These are phyloP conservation scores for Psilocybe azurescens DNA, from an alignment of 768 basidiomycete species.

Conservation along the genomic window DNA sequence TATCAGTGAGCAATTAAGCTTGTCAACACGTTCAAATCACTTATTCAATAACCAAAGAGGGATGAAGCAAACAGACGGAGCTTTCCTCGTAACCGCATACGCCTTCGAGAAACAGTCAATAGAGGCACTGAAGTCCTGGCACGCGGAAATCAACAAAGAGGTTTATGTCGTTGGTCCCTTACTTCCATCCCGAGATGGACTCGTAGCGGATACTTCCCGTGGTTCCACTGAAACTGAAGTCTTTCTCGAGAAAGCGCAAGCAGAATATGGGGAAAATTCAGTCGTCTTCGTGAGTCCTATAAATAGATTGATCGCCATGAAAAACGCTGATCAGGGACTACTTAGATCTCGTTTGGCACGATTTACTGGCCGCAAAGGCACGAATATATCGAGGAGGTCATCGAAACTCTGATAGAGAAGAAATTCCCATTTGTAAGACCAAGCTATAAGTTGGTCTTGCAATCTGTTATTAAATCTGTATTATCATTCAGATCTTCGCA, in stretches of 20 bases:
- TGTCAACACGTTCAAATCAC: too few relatives aligned
- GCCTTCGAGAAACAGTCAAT: slow-evolving; percentile 13
- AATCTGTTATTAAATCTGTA: background rate
- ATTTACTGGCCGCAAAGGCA: slow-evolving; percentile 9
- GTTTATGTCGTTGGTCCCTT: slow-evolving; percentile 18
- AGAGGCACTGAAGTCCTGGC: slow-evolving; percentile 10
- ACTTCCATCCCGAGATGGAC: slow-evolving; percentile 11
- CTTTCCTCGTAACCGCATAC: background rate
- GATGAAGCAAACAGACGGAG: slow-evolving; percentile 9
- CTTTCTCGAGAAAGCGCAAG: slow-evolving; percentile 10
- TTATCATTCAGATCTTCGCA: slow-evolving; percentile 9
- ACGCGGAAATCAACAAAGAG: slow-evolving; percentile 4
- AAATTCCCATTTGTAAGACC: slow-evolving; percentile 17
- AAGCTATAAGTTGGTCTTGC: background rate
- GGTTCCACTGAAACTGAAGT: slow-evolving; percentile 2
- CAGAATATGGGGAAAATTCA: slow-evolving; percentile 4
- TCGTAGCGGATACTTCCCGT: background rate
- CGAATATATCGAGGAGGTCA: slow-evolving; percentile 19
- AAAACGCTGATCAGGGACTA: background rate
- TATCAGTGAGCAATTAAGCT: background rate
- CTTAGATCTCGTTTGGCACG: background rate
- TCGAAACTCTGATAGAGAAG: slow-evolving; percentile 13
- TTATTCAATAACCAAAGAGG: background rate
- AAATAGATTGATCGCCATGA: background rate
- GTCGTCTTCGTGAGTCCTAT: slow-evolving; percentile 12